phyloP scores from a whole-genome alignment of 306 rosid species.

The Quercus robur region DNA sequence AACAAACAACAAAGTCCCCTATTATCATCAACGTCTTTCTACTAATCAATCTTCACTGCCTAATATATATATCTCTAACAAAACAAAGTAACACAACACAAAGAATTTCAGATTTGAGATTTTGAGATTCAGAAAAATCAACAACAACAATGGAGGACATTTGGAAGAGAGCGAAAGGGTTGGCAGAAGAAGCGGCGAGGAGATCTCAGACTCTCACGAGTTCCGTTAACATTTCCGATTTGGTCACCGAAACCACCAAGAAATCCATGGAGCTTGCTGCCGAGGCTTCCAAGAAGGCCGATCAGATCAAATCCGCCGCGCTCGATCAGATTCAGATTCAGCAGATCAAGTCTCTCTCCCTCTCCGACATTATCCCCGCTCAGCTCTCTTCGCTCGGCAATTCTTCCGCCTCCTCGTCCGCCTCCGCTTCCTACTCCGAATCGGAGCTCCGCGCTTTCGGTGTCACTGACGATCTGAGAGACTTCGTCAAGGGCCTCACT shows the following conservation, averaged over 20 bases:
- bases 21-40: no score
- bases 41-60: no score
- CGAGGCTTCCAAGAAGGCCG: conserved; percentile 91
- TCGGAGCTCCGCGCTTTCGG: conserved; percentile 60
- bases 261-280: conserved; percentile 90
- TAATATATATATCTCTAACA: no score
- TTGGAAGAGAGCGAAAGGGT: conserved; percentile 81
- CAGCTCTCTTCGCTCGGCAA: conserved; percentile 47
- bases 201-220: conserved; percentile 56
- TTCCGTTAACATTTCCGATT: conserved; percentile 70
- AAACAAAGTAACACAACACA: no score
- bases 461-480: conserved; percentile 76
- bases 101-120: no score
- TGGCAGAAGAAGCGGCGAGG: conserved; percentile 97
- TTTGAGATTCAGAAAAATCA: background rate
- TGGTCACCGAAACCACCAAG: conserved; percentile 91
- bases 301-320: conserved; percentile 77
- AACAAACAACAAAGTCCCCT: no score
- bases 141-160: conserved; percentile 74
- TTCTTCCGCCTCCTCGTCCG: conserved; percentile 14
- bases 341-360: conserved; percentile 72
- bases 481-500: conserved; percentile 87
- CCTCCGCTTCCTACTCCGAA: conserved; percentile 29
- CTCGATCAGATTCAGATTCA: conserved; percentile 59
- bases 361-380: conserved; percentile 74